These are phyloP conservation scores for Cornus kousa DNA, from an alignment of 148 eudicot species.

Conservation along the genomic window DNA sequence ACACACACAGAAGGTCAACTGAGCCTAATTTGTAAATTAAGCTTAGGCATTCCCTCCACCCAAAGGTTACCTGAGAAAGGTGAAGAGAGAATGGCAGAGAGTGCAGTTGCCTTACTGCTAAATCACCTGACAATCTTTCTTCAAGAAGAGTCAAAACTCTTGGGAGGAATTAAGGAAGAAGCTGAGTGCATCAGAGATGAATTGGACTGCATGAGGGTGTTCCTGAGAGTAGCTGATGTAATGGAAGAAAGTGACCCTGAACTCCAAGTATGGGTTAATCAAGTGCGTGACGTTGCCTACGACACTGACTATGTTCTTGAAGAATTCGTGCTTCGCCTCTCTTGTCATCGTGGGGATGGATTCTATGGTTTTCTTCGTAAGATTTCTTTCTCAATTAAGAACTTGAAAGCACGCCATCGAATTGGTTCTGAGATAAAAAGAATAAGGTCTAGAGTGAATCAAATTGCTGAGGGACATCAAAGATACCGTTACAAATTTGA, in stretches of 20 bases:
- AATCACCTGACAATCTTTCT: too few relatives aligned
- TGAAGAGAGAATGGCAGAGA: too few relatives aligned
- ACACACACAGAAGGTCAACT: too few relatives aligned
- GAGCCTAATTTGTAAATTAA: too few relatives aligned
- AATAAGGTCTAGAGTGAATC: not conserved
- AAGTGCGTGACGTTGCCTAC: constrained; percentile 3
- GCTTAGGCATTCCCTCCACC: too few relatives aligned
- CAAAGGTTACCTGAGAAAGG: too few relatives aligned
- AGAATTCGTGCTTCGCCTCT: not conserved
- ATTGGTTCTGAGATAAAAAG: not conserved
- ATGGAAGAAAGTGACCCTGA: too few relatives aligned
- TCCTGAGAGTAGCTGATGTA: too few relatives aligned
- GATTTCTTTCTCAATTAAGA: not conserved
- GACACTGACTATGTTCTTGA: constrained; percentile 3
- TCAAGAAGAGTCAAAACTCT: not conserved
- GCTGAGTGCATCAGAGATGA: too few relatives aligned
- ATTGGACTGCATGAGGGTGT: too few relatives aligned
- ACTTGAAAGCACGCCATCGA: not conserved
- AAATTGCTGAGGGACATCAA: not conserved
- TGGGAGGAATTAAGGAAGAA: not conserved
- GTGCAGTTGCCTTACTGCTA: too few relatives aligned
- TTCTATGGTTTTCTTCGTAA: not conserved
- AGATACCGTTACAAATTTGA: not conserved
- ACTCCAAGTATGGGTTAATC: too few relatives aligned
- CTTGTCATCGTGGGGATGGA: not conserved